Evolutionary conservation across 768 basidiomycete species (phyloP), one percentile per base, ranked within the genome.

Genomic region (Mycena olivaceomarginata): DNA sequence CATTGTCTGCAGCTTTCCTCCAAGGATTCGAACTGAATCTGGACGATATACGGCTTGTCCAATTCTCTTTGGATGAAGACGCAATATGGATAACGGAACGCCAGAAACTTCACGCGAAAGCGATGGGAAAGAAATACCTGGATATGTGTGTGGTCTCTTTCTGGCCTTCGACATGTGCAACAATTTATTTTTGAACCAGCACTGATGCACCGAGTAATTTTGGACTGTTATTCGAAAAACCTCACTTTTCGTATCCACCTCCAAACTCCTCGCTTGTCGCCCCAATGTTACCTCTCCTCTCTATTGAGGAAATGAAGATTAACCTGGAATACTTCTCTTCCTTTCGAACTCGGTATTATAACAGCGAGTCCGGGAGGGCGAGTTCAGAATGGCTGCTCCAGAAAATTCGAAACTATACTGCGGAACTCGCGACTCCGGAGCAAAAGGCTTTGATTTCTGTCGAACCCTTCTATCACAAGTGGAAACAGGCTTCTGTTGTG

Each of bases 311-410:
- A 25, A 79, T 83, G 77, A 41, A 74, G 22, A 48, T 71, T 20
- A 78, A 77, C 53, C 78, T 82, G 16, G 31, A 65, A 40, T 22
- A 65, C 25, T 76, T 81, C 39, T 76, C 79, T 0, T 59, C 74
- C 4, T 83, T 83, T 74, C 71, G 72, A 40, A 81, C 80, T 20
- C 81, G 82, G 18, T 81, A 78, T 68, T 82, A 80, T 45, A 75
- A 76, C 51, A 81, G 80, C 5, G 64, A 76, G 10, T 22, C 72
- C 18, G 83, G 84, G 18, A 76, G 77, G n/a, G 73, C 57, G 18
- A 82, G 83, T 70, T 80, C 80, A 4, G 80, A 71, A n/a, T 84
- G 78, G 80, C 75, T 84, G 7, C 48, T 53, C 5, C n/a, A 70
- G 48, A 75, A 63, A 63, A 78, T 80, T 2, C 67, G 43, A 25